A percentile compares a stretch with the other conserved stretches of the same genome.
Conservation (phyloP, 331 rosid genomes). For the Cydonia oblonga region DNA sequence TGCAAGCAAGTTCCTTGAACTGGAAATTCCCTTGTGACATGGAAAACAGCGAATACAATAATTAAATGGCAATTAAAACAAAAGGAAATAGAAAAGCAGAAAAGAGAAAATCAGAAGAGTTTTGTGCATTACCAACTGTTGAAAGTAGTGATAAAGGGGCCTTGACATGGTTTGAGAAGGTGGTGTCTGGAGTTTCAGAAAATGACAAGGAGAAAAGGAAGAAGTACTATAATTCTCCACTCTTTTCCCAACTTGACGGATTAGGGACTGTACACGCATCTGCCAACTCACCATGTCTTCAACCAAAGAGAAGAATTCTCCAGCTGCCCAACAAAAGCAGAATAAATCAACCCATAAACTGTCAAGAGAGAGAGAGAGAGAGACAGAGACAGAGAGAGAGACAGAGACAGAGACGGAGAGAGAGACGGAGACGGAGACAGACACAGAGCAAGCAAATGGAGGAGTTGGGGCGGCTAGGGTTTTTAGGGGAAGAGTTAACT, state of each 20-base stretch:
- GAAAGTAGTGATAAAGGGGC: constrained; percentile 41
- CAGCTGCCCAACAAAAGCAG: neutral
- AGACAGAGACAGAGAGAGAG: too few relatives aligned
- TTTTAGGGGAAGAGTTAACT: too few relatives aligned
- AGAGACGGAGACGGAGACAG: too few relatives aligned
- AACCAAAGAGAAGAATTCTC: neutral
- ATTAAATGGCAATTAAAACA: neutral
- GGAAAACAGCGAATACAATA: neutral
- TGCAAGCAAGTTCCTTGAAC: constrained; percentile 43
- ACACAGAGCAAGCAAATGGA: too few relatives aligned
- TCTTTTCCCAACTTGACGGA: constrained; percentile 30
- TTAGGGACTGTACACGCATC: constrained; percentile 30
- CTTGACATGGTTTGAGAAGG: constrained; percentile 27
- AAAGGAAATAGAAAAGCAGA: neutral
- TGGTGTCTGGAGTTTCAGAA: constrained; percentile 31
- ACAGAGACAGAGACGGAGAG: too few relatives aligned
- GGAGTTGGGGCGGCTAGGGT: too few relatives aligned
- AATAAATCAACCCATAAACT: neutral
- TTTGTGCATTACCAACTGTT: constrained; percentile 32
- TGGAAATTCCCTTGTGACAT: constrained; percentile 57
- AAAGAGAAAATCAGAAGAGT: too few relatives aligned
- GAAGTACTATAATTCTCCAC: constrained; percentile 13
- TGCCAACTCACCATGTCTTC: constrained; percentile 57
- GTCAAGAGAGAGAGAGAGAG: too few relatives aligned
- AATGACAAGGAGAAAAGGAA: constrained; percentile 16